phyloP scores from a whole-genome alignment of 108 stramenopile species.

The Skeletonema costatum region DNA sequence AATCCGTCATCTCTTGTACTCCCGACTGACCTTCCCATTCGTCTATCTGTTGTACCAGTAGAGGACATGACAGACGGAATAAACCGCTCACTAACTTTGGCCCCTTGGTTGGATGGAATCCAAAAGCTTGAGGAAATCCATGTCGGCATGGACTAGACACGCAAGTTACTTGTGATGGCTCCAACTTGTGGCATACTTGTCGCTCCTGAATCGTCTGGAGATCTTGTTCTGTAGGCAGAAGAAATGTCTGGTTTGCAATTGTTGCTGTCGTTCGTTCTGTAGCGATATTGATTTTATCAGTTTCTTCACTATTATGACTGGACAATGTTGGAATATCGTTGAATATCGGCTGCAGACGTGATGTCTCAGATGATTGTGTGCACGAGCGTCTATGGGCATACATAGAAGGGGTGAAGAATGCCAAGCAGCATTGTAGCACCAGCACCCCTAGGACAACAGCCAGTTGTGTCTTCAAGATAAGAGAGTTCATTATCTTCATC shows the following conservation, averaged over 20 bases:
- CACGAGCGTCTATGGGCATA: not conserved
- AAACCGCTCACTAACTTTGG: constrained; percentile 28
- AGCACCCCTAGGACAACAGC: not conserved
- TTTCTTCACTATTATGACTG: not conserved
- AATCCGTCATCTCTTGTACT: constrained; percentile 35
- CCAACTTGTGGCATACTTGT: constrained; percentile 20
- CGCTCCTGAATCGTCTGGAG: constrained; percentile 17
- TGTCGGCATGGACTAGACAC: constrained; percentile 21
- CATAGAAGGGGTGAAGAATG: not conserved
- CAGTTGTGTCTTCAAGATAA: not conserved
- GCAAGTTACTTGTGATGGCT: constrained; percentile 20
- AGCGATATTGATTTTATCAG: not conserved
- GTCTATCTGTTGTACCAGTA: constrained; percentile 25
- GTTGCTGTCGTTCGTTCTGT: constrained; percentile 2
- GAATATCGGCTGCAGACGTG: not conserved
- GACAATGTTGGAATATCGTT: not conserved
- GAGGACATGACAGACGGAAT: constrained; percentile 35
- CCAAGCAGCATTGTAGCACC: not conserved
- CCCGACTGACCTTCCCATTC: constrained; percentile 33
- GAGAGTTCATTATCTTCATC: too few species aligned
- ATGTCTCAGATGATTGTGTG: not conserved
- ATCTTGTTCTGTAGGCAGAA: constrained; percentile 13
- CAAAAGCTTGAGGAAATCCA: constrained; percentile 42
- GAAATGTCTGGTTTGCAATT: constrained; percentile 30
- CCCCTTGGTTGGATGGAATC: constrained; percentile 35